Conservation (phyloP, 768 basidiomycete species). For the Rhizopogon vinicolor region DNA sequence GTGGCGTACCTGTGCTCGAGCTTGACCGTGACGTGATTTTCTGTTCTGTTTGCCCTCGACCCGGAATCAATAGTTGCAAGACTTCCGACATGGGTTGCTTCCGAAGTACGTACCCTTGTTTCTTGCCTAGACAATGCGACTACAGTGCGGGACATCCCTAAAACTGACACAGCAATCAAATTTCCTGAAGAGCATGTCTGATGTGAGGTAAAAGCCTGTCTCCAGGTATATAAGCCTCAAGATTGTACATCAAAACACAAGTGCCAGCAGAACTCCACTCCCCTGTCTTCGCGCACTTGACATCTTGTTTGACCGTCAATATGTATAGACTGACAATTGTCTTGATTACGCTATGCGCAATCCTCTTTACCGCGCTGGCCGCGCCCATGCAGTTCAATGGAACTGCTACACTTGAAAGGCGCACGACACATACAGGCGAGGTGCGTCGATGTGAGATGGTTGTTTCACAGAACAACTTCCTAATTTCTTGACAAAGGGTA, state of each 20-base stretch:
- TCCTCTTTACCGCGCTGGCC: constrained; percentile 38
- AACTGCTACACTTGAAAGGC: constrained; percentile 38
- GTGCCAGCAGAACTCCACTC: not conserved
- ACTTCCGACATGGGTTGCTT: constrained; percentile 9
- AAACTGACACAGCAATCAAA: constrained; percentile 15
- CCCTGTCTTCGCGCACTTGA: not conserved
- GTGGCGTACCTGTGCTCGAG: constrained; percentile 8
- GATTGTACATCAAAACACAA: constrained; percentile 1
- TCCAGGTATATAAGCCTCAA: constrained; percentile 20
- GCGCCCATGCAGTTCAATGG: constrained; percentile 26
- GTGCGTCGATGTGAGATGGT: constrained; percentile 34
- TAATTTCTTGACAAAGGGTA: constrained; percentile 41
- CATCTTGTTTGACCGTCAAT: not conserved
- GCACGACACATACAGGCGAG: constrained; percentile 48
- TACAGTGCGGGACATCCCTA: constrained; percentile 21
- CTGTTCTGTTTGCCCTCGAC: constrained; percentile 12
- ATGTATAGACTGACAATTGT: constrained; percentile 22
- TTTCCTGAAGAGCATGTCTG: constrained; percentile 12
- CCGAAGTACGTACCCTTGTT: constrained; percentile 13
- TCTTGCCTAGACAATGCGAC: constrained; percentile 22
- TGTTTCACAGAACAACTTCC: not conserved
- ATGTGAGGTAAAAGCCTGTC: constrained; percentile 25
- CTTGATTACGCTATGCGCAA: constrained; percentile 36
- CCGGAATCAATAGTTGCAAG: constrained; percentile 17
- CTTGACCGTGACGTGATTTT: constrained; percentile 11